Evolutionary conservation across 331 rosid species (phyloP).

Genomic region (Telfairia occidentalis): DNA sequence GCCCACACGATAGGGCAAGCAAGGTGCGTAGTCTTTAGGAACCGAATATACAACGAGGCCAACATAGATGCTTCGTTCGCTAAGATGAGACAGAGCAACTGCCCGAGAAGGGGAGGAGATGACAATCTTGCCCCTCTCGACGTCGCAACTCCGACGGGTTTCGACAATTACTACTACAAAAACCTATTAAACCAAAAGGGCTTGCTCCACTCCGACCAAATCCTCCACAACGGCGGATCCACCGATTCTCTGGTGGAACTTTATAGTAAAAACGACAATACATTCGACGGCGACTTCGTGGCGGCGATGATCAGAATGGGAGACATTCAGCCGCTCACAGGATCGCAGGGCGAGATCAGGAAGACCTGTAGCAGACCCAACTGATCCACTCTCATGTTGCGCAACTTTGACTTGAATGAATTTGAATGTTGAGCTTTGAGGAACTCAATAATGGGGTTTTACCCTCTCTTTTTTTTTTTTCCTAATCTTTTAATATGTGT

Average conservation of each 20-base stretch:
- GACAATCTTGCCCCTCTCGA: constrained; percentile 43
- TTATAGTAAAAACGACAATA: constrained; percentile 23
- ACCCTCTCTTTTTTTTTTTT: neutral
- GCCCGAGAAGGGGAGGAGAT: constrained; percentile 43
- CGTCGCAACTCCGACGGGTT: constrained; percentile 28
- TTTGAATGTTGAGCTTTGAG: neutral
- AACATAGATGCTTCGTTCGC: constrained; percentile 55
- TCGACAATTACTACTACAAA: constrained; percentile 55
- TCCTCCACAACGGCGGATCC: constrained; percentile 50
- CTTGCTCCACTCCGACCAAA: constrained; percentile 68
- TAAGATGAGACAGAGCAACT: constrained; percentile 23
- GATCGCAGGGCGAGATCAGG: constrained; percentile 66
- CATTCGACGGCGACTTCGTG: constrained; percentile 43
- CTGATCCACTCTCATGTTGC: neutral
- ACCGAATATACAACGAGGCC: constrained; percentile 38
- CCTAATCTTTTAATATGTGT: no score
- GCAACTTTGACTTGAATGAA: neutral
- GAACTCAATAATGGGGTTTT: neutral
- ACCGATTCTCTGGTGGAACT: constrained; percentile 47
- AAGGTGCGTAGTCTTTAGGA: constrained; percentile 39
- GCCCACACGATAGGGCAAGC: constrained; percentile 74
- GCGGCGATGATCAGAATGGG: constrained; percentile 76
- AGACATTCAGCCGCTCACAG: constrained; percentile 50
- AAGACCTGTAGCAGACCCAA: constrained; percentile 41
- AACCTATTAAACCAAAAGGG: constrained; percentile 54